Evolutionary conservation across 345 rosid genomes (phyloP).

Genomic region (Arabidopsis arenosa): DNA sequence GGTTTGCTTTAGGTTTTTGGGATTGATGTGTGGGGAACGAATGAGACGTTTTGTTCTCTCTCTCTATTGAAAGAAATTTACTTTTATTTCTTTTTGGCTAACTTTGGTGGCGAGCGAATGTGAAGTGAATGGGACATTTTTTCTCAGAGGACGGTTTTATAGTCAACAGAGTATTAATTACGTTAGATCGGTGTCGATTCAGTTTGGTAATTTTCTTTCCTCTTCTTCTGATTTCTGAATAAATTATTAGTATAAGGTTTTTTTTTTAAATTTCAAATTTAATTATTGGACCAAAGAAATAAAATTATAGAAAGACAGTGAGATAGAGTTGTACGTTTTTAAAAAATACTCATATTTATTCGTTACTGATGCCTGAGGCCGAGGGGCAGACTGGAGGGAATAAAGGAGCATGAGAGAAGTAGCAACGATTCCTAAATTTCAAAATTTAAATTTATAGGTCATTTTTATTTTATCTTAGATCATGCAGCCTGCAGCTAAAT

Average conservation of each 20-base stretch:
- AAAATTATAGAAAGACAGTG: not conserved
- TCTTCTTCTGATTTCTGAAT: not conserved
- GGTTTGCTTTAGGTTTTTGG: constrained; percentile 9
- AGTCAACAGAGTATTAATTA: constrained; percentile 34
- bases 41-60: not conserved
- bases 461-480: not conserved
- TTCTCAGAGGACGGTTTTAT: constrained; percentile 14
- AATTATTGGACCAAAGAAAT: not conserved
- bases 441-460: not conserved
- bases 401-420: constrained; percentile 5
- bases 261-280: not conserved
- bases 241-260: not conserved
- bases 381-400: constrained; percentile 27
- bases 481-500: not conserved
- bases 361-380: constrained; percentile 5
- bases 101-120: constrained; percentile 47
- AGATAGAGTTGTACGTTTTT: constrained; percentile 22
- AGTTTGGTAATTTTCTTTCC: constrained; percentile 25
- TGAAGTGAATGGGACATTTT: constrained; percentile 29
- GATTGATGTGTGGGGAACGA: constrained; percentile 10
- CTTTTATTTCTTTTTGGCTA: constrained; percentile 6
- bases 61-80: not conserved
- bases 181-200: constrained; percentile 36
- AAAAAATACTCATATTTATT: not conserved
- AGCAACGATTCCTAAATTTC: not conserved